Percentiles rank a stretch among this genome's conserved stretches.
These are phyloP conservation scores for Xylaria venustula DNA, from an alignment of 495 filamentous ascomycete genomes.

Conservation along the genomic window DNA sequence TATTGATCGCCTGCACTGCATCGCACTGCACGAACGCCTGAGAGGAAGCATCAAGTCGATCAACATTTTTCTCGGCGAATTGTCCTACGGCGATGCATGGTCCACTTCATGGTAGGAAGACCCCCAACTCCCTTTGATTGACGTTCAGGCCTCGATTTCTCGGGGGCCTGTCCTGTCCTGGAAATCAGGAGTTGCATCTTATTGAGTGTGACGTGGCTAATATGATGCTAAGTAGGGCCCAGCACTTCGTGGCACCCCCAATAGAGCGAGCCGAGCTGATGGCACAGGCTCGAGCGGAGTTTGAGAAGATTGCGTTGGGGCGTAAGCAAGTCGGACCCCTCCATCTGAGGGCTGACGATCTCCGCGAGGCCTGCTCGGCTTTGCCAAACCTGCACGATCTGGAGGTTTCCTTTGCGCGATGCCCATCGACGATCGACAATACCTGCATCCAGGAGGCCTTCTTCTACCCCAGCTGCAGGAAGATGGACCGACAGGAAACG, in stretches of 20 bases:
- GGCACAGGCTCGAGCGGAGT: conserved; percentile 36
- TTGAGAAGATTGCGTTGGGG: conserved; percentile 37
- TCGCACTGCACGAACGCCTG: conserved; percentile 43
- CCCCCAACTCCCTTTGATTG: background rate
- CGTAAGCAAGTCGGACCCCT: conserved; percentile 36
- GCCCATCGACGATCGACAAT: conserved; percentile 34
- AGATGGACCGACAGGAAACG: conserved; percentile 39
- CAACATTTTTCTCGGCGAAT: conserved; percentile 44
- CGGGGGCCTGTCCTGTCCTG: too few relatives aligned
- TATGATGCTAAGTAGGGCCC: conserved; percentile 25
- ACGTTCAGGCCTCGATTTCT: background rate
- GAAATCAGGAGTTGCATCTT: too few relatives aligned
- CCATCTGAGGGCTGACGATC: conserved; percentile 35
- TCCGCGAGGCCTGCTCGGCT: conserved; percentile 41
- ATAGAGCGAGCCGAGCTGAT: conserved; percentile 36
- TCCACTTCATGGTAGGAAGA: conserved; percentile 34
- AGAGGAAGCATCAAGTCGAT: conserved; percentile 39
- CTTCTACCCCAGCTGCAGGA: conserved; percentile 40
- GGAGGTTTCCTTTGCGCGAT: conserved; percentile 44
- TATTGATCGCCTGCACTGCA: conserved; percentile 41
- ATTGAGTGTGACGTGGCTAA: background rate
- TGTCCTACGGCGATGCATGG: conserved; percentile 43
- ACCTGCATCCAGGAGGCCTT: conserved; percentile 39
- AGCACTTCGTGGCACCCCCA: conserved; percentile 42
- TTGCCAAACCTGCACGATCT: conserved; percentile 44